Percentiles rank a stretch among this genome's conserved stretches.
phyloP scores from a whole-genome alignment of 257 asterid species.

The Salvia rosmarinus region DNA sequence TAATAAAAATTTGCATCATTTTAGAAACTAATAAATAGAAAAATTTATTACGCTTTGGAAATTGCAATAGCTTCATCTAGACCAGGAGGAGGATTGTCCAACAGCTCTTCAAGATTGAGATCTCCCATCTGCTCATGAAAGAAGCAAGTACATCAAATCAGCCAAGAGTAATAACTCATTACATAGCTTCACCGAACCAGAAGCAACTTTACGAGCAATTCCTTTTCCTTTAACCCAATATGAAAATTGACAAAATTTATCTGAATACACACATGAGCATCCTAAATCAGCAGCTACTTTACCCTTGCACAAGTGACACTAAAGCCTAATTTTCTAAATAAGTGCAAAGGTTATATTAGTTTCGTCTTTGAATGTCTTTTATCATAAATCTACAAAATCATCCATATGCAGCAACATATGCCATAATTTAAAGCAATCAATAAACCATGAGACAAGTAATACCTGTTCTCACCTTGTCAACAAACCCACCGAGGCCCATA shows the following conservation, averaged over 20 bases:
- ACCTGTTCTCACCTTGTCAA: conserved; percentile 56
- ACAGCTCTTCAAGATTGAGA: conserved; percentile 70
- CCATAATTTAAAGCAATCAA: conserved; percentile 4
- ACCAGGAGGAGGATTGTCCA: conserved; percentile 78
- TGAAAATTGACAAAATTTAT: neutral
- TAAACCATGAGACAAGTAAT: conserved; percentile 24
- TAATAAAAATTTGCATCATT: neutral
- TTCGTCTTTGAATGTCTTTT: neutral
- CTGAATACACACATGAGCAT: neutral
- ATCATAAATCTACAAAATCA: neutral
- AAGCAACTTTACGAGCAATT: conserved; percentile 13
- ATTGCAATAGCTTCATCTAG: conserved; percentile 80
- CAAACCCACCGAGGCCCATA: conserved; percentile 72
- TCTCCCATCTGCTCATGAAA: conserved; percentile 60
- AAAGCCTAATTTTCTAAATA: neutral
- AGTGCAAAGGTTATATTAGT: neutral
- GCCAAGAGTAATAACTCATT: neutral
- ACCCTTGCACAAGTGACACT: neutral
- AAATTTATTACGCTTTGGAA: conserved; percentile 51
- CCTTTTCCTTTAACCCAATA: neutral
- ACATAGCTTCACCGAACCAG: neutral
- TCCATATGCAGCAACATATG: conserved; percentile 6
- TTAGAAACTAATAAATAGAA: neutral
- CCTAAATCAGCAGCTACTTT: conserved; percentile 9
- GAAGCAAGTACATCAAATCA: conserved; percentile 5